These are phyloP conservation scores for Coprinopsis cinerea DNA, from an alignment of 768 basidiomycete species.

Conservation along the genomic window DNA sequence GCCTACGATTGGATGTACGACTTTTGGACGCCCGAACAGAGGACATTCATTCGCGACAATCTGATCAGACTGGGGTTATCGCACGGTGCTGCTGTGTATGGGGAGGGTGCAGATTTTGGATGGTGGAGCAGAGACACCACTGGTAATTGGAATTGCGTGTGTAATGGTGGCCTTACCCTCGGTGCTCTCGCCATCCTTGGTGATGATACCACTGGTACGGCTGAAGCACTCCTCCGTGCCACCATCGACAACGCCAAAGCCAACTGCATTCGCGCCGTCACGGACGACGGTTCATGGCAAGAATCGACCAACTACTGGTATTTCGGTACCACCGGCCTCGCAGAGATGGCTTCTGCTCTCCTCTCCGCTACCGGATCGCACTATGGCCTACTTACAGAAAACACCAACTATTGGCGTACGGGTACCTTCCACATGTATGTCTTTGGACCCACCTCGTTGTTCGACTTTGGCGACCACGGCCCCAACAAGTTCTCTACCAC, in stretches of 20 bases:
- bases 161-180: slow-evolving; percentile 85
- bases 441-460: slow-evolving; percentile 77
- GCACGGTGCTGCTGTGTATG: slow-evolving; percentile 54
- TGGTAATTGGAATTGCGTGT: slow-evolving; percentile 99
- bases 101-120: slow-evolving; percentile 36
- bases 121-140: slow-evolving; percentile 76
- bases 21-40: slow-evolving; percentile 70
- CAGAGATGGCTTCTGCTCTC: slow-evolving; percentile 83
- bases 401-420: slow-evolving; percentile 67
- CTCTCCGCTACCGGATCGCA: slow-evolving; percentile 81
- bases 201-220: slow-evolving; percentile 73
- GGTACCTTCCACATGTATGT: slow-evolving; percentile 89
- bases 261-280: slow-evolving; percentile 65
- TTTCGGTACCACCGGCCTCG: slow-evolving; percentile 87
- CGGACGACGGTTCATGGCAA: slow-evolving; percentile 83
- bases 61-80: slow-evolving; percentile 76
- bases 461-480: slow-evolving; percentile 80
- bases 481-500: slow-evolving; percentile 97
- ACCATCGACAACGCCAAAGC: slow-evolving; percentile 69
- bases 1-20: slow-evolving; percentile 98
- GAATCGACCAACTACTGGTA: slow-evolving; percentile 97
- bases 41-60: slow-evolving; percentile 56
- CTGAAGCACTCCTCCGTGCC: slow-evolving; percentile 56
- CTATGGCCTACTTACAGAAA: slow-evolving; percentile 63
- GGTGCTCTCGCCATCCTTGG: slow-evolving; percentile 86